Base-by-base conservation (phyloP, 208 protist species). In the Leishmania major region DNA sequence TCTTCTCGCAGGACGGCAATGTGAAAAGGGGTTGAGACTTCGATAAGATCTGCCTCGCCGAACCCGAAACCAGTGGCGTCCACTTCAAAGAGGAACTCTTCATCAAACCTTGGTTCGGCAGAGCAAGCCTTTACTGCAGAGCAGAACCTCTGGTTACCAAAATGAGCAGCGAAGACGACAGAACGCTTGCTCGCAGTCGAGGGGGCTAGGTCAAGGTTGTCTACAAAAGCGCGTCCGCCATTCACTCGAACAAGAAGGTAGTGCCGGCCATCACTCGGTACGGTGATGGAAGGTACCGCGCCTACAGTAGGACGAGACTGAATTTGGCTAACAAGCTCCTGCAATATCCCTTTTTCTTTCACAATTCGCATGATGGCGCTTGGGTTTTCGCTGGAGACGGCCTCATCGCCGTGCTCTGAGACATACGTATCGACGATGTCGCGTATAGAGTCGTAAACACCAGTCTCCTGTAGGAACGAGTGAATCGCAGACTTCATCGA, bases 1-100 rank as follows among this genome's bases (percentile, higher is more conserved):
- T 97, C 89, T 69, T 96, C 91, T 28, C 92, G 80, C 40, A 97
- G 85, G 7, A 98, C 92, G 6, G 91, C 92, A 79, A 98, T 87
- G 84, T 98, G 93, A 71, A 98, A 86, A 17, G 93, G 94, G 17
- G 91, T 93, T 7, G 91, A 90, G 25, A 98, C 77, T 53, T 97
- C 91, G 62, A 99, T 88, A 51, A 98, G 84, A 62, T 96, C 88
- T 0, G 72, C 53, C 11, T 86, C 71, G 59, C 81, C 80, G 78
- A 91, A 93, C 10, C 93, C 95, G 75, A 95, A 98, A 1, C 79
- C 55, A 13, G 86, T 88, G 11, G 91, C 87, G 55, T 98, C 95
- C 47, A 99, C 79, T n/a, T 89, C 83, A 69, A 99, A 91, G 45
- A 99, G 77, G 88, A 98, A 98, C 74, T 98, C 94, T 72, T 99